Conservation (phyloP, 306 rosid species). For the Ormosia semicastrata region DNA sequence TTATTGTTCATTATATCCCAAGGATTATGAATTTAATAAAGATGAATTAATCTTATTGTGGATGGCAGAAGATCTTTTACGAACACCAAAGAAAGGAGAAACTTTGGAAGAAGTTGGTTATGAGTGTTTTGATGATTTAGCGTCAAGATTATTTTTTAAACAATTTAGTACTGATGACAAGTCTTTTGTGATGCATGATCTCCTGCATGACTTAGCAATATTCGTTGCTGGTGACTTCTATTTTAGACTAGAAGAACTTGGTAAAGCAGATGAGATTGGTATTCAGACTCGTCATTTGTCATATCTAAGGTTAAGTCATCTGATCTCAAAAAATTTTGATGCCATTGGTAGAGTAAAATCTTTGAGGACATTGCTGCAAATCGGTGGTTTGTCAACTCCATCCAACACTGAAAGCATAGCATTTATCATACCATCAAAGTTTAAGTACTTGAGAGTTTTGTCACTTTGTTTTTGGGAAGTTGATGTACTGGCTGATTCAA, state of each 20-base stretch:
- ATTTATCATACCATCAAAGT: neutral
- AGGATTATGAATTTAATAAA: neutral
- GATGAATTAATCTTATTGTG: neutral
- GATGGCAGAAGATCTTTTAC: constrained; percentile 29
- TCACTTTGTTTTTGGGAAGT: neutral
- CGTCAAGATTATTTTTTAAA: constrained; percentile 28
- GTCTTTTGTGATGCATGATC: constrained; percentile 19
- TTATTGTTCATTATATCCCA: constrained; percentile 23
- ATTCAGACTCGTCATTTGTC: neutral
- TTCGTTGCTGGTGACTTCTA: neutral
- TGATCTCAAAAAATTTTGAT: neutral
- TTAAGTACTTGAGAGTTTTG: neutral
- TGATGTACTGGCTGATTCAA: neutral
- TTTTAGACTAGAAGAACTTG: neutral
- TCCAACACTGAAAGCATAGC: neutral
- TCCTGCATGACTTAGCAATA: constrained; percentile 19
- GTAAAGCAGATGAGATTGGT: no score
- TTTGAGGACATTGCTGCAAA: constrained; percentile 8
- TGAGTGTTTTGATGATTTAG: neutral
- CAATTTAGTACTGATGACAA: neutral
- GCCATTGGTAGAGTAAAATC: neutral
- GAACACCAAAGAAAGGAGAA: neutral
- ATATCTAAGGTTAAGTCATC: neutral
- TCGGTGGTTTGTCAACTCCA: neutral
- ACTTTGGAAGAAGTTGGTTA: neutral